Conservation (phyloP, 139 green algal species). For the Astrephomene gubernaculifera region DNA sequence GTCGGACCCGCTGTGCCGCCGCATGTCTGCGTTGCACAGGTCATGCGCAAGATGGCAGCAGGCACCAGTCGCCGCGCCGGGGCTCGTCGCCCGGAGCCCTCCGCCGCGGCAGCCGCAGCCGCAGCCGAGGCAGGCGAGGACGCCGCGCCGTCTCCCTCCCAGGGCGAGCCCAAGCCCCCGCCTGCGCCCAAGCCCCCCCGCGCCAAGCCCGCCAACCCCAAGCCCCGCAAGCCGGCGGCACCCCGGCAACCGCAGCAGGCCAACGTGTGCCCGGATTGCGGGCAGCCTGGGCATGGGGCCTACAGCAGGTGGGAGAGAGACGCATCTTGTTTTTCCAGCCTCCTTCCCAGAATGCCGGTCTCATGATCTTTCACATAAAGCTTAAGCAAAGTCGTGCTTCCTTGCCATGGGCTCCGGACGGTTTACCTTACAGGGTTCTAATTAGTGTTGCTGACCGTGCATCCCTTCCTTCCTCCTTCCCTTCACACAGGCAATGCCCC, state of each 20-base stretch:
- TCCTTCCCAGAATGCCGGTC: too few species aligned
- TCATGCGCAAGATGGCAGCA: slow-evolving; percentile 36
- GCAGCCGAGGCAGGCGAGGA: neutral
- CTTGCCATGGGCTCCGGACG: too few species aligned
- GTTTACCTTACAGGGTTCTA: too few species aligned
- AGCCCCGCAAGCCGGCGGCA: slow-evolving; percentile 39
- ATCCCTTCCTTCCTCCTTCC: too few species aligned
- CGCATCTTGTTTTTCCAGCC: too few species aligned
- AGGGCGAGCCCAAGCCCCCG: neutral
- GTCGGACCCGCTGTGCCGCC: too few species aligned
- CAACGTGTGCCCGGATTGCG: slow-evolving; percentile 45
- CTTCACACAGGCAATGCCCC: slow-evolving; percentile 37
- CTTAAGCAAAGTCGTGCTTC: too few species aligned
- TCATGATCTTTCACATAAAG: too few species aligned
- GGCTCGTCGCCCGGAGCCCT: slow-evolving; percentile 7
- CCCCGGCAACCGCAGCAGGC: slow-evolving; percentile 30
- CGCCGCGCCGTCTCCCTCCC: neutral
- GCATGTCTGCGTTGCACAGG: neutral
- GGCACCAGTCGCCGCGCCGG: slow-evolving; percentile 25
- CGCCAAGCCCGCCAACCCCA: slow-evolving; percentile 7
- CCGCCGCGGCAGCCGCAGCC: neutral
- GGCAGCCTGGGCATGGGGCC: slow-evolving; percentile 22
- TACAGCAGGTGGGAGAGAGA: slow-evolving; percentile 35
- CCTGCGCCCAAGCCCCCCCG: neutral
- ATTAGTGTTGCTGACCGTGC: too few species aligned